Conservation (phyloP, 768 basidiomycete species). For the Rhodotorula babjevae region DNA sequence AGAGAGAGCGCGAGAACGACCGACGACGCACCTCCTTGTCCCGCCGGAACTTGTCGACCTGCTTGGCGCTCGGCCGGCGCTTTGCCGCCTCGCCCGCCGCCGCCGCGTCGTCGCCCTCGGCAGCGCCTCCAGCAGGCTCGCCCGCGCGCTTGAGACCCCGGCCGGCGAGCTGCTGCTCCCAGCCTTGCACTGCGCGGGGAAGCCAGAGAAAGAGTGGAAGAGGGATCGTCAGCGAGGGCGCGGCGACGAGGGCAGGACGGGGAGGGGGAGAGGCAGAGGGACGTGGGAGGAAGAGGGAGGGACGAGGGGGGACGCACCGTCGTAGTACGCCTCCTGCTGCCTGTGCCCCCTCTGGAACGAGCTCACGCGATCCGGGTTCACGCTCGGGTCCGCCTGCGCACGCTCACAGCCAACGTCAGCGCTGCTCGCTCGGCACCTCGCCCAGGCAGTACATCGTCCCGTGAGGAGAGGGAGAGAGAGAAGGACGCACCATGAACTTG, state of each 20-base stretch:
- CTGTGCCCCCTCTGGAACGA: constrained; percentile 17
- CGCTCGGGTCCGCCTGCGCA: constrained; percentile 10
- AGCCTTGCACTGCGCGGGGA: not conserved
- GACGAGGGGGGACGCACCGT: constrained; percentile 19
- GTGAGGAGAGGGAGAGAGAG: not conserved
- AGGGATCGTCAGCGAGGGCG: too few species aligned
- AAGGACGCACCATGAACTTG: constrained; percentile 17
- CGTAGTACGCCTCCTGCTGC: constrained; percentile 36
- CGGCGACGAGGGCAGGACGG: too few species aligned
- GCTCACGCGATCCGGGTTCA: constrained; percentile 36
- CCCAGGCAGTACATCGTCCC: too few species aligned
- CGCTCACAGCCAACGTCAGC: too few species aligned
- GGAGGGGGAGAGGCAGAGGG: too few species aligned
- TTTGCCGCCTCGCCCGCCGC: not conserved
- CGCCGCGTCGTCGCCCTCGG: too few species aligned
- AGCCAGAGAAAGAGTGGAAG: not conserved
- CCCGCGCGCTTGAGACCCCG: constrained; percentile 10
- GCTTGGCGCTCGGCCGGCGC: constrained; percentile 10
- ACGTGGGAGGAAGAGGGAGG: too few species aligned
- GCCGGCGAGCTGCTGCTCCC: constrained; percentile 3
- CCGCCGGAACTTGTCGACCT: constrained; percentile 10
- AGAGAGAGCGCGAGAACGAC: not conserved
- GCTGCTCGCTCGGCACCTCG: too few species aligned
- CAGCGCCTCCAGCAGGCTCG: not conserved
- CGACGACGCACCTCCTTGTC: constrained; percentile 1